Conservation (phyloP, 441 rosid species). For the Isatis lusitanica region DNA sequence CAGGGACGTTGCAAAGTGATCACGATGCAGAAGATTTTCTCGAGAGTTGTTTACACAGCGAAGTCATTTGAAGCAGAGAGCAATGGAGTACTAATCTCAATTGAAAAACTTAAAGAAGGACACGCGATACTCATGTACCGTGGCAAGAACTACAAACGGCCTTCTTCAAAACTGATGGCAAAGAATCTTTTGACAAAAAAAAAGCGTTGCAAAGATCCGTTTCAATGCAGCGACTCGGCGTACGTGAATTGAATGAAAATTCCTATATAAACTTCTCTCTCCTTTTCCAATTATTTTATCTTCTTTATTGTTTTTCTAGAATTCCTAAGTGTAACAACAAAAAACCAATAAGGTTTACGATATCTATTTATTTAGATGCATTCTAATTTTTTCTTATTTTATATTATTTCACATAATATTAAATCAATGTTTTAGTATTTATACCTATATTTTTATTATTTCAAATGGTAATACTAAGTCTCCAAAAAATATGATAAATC, state of each 20-base stretch:
- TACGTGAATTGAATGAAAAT: constrained; percentile 41
- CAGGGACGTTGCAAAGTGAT: constrained; percentile 81
- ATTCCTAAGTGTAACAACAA: too few relatives aligned
- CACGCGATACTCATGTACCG: constrained; percentile 79
- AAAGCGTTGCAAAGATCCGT: constrained; percentile 72
- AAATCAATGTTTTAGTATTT: too few relatives aligned
- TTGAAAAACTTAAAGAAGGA: constrained; percentile 71
- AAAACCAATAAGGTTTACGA: too few relatives aligned
- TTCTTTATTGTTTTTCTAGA: too few relatives aligned
- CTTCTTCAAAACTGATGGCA: constrained; percentile 51
- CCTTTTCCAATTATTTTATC: too few relatives aligned
- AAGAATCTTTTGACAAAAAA: constrained; percentile 70
- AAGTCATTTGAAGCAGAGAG: constrained; percentile 73
- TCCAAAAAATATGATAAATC: too few relatives aligned
- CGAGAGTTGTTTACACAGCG: constrained; percentile 63
- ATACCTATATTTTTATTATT: too few relatives aligned
- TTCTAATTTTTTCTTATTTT: too few relatives aligned
- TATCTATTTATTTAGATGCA: too few relatives aligned
- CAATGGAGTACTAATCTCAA: constrained; percentile 72
- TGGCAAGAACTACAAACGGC: constrained; percentile 76
- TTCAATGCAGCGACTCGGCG: constrained; percentile 74
- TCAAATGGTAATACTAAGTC: too few relatives aligned
- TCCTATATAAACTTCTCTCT: too few relatives aligned
- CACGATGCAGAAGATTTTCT: constrained; percentile 68
- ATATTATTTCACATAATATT: too few relatives aligned